Base-by-base conservation (phyloP, 2,329 filamentous ascomycete species). In the Didymosphaeria variabile region DNA sequence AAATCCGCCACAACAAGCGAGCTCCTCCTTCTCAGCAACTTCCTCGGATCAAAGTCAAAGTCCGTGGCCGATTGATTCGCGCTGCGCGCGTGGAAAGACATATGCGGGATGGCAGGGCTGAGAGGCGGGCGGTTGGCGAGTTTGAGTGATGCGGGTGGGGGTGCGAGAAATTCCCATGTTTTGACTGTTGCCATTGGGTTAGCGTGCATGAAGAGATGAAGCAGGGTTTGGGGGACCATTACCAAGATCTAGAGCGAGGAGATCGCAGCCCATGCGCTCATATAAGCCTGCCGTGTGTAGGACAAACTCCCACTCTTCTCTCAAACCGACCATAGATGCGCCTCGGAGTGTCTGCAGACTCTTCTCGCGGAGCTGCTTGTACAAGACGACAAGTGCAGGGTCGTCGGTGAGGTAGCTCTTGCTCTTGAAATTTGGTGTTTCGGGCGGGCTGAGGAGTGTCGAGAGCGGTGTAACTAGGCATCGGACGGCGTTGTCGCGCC, bases 251-350 rank as follows among this genome's bases (percentile, higher is more conserved):
- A 98, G 82, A 0, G 94, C 95, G 0, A 98, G 85, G 9, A 97
- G 79, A 77, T 97, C 94, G 73, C 95, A 97, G 3, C 95, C 94
- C 94, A 95, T 97, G 9, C 92, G 90, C 75, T 91, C 91, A 73
- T 94, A 98, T 19, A 95, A 83, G 57, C 88, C 85, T 17, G 93
- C 92, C 56, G 92, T 97, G 69, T 95, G 92, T 23, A 97, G 81
- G 0, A 97, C 88, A 74, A 97, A 97, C 34, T 91, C 88, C 91
- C 92, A 97, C 78, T 97, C 94, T 4, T 90, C 88, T 63, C 86
- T 87, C 0, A 91, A 90, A 2, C 88, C 90, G 19, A 97, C 85
- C 78, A 93, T 92, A 0, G 91, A 90, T 7, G 92, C 92, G n/a
- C 93, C 94, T 34, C 90, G 88, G 8, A 97, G 85, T 0, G 93